These are phyloP conservation scores for Suillus lakei DNA, from an alignment of 768 basidiomycete genomes.

Conservation along the genomic window DNA sequence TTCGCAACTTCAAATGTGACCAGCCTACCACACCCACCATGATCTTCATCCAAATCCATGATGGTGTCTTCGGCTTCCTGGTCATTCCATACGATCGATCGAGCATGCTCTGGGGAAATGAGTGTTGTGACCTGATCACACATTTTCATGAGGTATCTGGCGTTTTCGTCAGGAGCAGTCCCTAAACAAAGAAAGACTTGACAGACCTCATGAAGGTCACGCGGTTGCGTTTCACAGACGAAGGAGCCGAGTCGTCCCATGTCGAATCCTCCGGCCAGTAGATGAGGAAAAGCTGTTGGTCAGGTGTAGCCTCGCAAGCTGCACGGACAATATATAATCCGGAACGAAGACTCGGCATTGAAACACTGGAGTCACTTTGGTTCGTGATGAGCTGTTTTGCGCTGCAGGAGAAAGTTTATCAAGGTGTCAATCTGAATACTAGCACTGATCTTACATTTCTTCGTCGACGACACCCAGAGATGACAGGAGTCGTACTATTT, in stretches of 20 bases:
- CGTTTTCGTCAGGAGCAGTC: not conserved
- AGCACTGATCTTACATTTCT: constrained; percentile 39
- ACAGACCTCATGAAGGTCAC: constrained; percentile 65
- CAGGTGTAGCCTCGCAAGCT: constrained; percentile 4
- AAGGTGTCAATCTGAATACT: not conserved
- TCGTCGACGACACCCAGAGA: constrained; percentile 42
- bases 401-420: constrained; percentile 7
- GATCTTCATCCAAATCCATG: constrained; percentile 34
- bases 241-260: constrained; percentile 55
- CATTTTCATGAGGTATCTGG: constrained; percentile 63
- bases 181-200: not conserved
- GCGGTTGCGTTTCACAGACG: constrained; percentile 54
- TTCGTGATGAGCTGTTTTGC: constrained; percentile 11
- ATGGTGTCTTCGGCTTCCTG: constrained; percentile 30
- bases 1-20: constrained; percentile 59
- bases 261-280: constrained; percentile 69
- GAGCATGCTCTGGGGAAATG: constrained; percentile 53
- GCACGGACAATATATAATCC: constrained; percentile 50
- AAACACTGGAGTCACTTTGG: not conserved
- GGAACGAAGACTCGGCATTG: constrained; percentile 43
- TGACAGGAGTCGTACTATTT: constrained; percentile 51
- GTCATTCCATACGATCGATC: constrained; percentile 49
- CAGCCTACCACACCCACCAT: constrained; percentile 50
- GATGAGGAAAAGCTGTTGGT: constrained; percentile 49
- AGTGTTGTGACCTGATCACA: constrained; percentile 58